Evolutionary conservation across 768 basidiomycete genomes (phyloP), one percentile per base, ranked within the genome.

Genomic region (Macrolepiota dolichaula): DNA sequence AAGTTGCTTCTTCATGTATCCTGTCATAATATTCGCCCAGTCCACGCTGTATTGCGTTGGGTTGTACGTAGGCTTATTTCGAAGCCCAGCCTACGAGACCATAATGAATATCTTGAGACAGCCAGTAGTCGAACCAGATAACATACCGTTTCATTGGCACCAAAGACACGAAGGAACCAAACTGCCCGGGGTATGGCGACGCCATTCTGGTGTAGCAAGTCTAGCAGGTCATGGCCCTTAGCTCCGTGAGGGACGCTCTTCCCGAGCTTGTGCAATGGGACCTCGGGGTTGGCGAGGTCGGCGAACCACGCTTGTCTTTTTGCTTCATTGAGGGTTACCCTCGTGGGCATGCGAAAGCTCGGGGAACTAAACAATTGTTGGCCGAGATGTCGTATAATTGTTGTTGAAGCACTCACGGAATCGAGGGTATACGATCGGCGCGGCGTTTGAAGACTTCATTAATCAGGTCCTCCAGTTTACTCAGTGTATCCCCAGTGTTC

Each of bases 241-340:
- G 88, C 88, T 0, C 91, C 91, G 68, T 94, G 91, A 2, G 92
- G 93, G 4, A 94, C 89, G 69, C 85, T 91, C 74, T 92, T 92
- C 5, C 89, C 89, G 10, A 94, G 76, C 69, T 91, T 93, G 68
- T 88, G 77, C 15, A 94, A 78, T 4, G 92, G 92, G 13, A 94
- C 88, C 35, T 86, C 79, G 1, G 91, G 85, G 64, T 94, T 85
- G 12, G 92, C 91, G 11, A 94, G 81, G 67, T 93, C 91, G 7
- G 84, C 81, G 68, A 93, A 91, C 92, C 92, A 94, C 6, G 87
- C 79, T 59, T 87, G 82, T n/a, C 89, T 81, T 70, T 90, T 91
- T 5, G 85, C 75, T 65, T 93, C 91, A 55, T 89, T 92, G 12
- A 90, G 74, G 1, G 92, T 94, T 4, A 92, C 90, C 66, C 92